Evolutionary conservation across 257 asterid species (phyloP), one percentile per base, ranked within the genome.

Genomic region (Primulina eburnea): DNA sequence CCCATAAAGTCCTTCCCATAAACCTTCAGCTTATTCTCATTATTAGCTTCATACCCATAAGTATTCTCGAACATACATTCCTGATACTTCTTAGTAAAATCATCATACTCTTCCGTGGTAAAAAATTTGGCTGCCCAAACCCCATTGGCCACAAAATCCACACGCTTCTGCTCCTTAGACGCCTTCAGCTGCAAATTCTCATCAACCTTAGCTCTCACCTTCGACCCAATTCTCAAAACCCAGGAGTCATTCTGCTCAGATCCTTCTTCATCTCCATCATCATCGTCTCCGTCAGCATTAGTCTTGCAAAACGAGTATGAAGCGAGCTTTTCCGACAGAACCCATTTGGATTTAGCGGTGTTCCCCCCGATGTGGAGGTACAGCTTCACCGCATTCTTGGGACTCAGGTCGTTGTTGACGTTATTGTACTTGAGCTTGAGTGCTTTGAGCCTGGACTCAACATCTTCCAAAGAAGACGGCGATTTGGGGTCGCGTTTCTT

Each of bases 1-100:
- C 90, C 97, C 0, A 93, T 77, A 60, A 93, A 93, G 68, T 93
- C 98, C 85, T 93, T 93, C 59, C 99, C 99, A 0, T 86, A 94
- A 6, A 94, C 95, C 88, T 91, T 94, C 62, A 91, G 80, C 84
- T 79, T 86, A 62, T 84, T 94, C 56, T 64, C 92, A 66, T 91
- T 92, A 70, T 86, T 94, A 9, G 96, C 91, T 71, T 91, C 96
- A 56, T 81, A 91, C 9, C 92, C 93, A 75, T 86, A 81, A 6
- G 91, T 91, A 59, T 94, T 94, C 89, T 90, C 96, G 74, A 94
- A 94, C 78, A 89, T 64, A 74, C 85, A 93, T 8, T 78, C 90
- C 75, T 87, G 84, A 71, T 81, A 93, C 52, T 73, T 83, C 43
- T 74, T 87, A 73, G 86, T 64, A 47, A 93, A 93, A 7, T 12